Evolutionary conservation across 169 alveolate species (phyloP).

Genomic region (Cardiosporidium cionae): DNA sequence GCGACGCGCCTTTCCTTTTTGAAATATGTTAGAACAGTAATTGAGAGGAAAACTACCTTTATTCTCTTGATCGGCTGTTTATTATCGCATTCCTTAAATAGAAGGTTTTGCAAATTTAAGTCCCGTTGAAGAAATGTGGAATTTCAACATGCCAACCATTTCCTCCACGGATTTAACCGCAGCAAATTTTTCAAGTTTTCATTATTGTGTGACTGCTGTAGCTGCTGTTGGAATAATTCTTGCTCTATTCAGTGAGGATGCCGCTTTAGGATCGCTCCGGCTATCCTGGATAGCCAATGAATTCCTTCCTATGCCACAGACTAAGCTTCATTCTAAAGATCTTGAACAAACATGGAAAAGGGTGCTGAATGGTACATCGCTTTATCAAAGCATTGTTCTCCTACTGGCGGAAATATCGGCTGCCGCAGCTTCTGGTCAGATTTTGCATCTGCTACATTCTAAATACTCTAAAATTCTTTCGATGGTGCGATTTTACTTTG

Average conservation of each 20-base stretch:
- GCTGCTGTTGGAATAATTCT: neutral
- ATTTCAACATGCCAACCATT: neutral
- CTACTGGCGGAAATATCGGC: neutral
- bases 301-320: neutral
- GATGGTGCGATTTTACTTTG: conserved; percentile 15
- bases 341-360: neutral
- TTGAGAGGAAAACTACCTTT: too few relatives aligned
- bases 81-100: too few relatives aligned
- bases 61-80: too few relatives aligned
- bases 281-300: neutral
- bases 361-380: neutral
- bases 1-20: too few relatives aligned
- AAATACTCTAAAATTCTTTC: neutral
- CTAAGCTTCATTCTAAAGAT: neutral
- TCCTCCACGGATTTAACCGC: neutral
- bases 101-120: neutral
- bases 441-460: neutral
- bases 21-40: too few relatives aligned
- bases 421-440: neutral
- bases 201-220: neutral
- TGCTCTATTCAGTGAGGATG: neutral
- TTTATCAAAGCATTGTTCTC: neutral
- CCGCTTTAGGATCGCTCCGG: neutral
- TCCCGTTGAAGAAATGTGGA: neutral
- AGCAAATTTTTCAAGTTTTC: neutral